Percentiles rank a stretch among this genome's conserved stretches.
Evolutionary conservation across 345 rosid genomes (phyloP).

Genomic region (Raphanus sativus): DNA sequence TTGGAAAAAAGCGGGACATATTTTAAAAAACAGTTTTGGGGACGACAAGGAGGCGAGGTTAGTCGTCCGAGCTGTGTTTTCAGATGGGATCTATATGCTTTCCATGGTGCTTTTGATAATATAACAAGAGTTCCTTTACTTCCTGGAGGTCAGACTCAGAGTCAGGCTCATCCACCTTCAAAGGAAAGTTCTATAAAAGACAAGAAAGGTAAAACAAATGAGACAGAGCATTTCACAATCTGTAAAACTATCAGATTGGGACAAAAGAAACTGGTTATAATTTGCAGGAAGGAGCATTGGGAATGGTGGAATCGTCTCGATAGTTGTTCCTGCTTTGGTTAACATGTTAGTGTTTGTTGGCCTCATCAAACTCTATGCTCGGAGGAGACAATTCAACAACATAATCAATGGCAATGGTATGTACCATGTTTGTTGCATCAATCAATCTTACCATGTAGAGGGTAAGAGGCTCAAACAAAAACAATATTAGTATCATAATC

Average conservation of each 20-base stretch:
- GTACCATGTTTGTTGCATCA: not conserved
- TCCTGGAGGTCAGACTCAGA: not conserved
- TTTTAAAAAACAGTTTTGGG: not conserved
- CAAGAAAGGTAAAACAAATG: slow-evolving; percentile 14
- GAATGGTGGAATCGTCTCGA: not conserved
- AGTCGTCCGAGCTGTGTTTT: slow-evolving; percentile 8
- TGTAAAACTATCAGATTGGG: not conserved
- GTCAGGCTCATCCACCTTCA: not conserved
- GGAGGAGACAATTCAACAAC: not conserved
- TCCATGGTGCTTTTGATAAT: slow-evolving; percentile 18
- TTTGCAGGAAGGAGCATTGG: not conserved
- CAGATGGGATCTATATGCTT: slow-evolving; percentile 16
- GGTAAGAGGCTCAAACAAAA: not conserved
- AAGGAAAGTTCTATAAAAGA: not conserved
- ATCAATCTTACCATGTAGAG: not conserved
- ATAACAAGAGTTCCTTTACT: not conserved
- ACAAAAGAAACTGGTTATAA: not conserved
- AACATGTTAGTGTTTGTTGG: not conserved
- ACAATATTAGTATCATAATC: not conserved
- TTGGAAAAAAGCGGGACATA: not conserved
- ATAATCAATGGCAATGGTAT: not conserved
- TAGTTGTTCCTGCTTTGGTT: slow-evolving; percentile 27
- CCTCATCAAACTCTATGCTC: not conserved
- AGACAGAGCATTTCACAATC: no score
- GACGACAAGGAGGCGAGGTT: not conserved